Evolutionary conservation across 2,329 filamentous ascomycete genomes (phyloP).

Genomic region (Arthrobotrys conoides): DNA sequence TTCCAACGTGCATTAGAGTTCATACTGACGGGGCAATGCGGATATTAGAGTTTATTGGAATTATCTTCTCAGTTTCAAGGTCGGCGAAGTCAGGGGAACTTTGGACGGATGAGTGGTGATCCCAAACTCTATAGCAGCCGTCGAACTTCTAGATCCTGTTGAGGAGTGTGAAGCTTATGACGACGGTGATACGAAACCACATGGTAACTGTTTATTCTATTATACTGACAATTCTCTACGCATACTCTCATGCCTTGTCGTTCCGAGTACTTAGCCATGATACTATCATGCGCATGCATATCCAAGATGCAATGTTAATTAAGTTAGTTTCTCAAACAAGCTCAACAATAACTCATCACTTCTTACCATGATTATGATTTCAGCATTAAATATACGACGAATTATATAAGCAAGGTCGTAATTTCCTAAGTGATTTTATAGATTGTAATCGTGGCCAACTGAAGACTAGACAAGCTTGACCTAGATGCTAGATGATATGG

Average conservation of each 20-base stretch:
- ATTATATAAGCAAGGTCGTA: neutral
- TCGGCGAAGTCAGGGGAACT: slow-evolving; percentile 13
- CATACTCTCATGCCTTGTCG: no score
- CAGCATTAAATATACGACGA: neutral
- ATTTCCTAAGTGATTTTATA: neutral
- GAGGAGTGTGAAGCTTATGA: neutral
- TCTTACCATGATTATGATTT: neutral
- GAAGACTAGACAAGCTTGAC: no score
- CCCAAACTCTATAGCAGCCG: neutral
- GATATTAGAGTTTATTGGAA: slow-evolving; percentile 53
- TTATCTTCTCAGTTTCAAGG: slow-evolving; percentile 21
- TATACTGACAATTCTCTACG: no score
- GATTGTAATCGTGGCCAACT: neutral
- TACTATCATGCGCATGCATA: no score
- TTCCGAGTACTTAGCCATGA: no score
- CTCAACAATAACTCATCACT: neutral
- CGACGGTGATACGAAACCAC: no score
- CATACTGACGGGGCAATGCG: slow-evolving; percentile 17
- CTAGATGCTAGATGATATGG: no score
- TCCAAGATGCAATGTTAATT: neutral
- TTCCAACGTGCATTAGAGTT: slow-evolving; percentile 14
- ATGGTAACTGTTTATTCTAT: neutral
- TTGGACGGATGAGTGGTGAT: slow-evolving; percentile 21
- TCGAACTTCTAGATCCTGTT: neutral
- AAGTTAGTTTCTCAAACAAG: slow-evolving; percentile 6